phyloP scores from a whole-genome alignment of 495 filamentous ascomycete species.

The Hypoxylon subgilvum region DNA sequence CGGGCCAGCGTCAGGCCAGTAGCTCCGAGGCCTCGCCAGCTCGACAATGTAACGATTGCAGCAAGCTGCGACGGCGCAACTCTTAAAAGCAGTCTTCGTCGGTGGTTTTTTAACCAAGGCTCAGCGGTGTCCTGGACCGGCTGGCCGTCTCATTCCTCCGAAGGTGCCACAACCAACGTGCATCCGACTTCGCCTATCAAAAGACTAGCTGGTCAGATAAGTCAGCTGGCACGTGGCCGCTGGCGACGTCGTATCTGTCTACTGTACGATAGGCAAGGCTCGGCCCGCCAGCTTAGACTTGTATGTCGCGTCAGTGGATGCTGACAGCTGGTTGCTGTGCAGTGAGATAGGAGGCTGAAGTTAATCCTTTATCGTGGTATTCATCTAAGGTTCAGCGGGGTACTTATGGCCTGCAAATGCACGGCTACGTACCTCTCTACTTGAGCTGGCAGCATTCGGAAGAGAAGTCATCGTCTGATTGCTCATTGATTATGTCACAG shows the following conservation, averaged over 20 bases:
- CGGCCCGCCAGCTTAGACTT: conserved; percentile 5
- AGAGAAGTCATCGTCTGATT: too few species aligned
- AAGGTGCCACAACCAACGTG: conserved; percentile 2
- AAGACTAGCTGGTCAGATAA: not conserved
- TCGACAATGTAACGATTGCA: too few species aligned
- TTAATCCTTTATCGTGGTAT: not conserved
- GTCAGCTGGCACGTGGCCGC: conserved; percentile 23
- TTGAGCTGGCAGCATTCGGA: too few species aligned
- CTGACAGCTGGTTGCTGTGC: not conserved
- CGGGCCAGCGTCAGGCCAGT: too few species aligned
- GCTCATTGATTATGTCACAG: too few species aligned
- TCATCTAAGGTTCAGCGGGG: conserved; percentile 6
- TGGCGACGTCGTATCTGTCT: conserved; percentile 19
- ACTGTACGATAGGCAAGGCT: conserved; percentile 27
- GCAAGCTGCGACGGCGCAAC: too few species aligned
- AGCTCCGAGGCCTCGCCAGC: too few species aligned
- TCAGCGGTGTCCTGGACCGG: too few species aligned
- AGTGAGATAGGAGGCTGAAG: not conserved
- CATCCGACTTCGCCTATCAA: conserved; percentile 3
- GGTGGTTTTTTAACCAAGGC: too few species aligned
- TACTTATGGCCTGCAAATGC: not conserved
- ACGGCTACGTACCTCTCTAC: too few species aligned
- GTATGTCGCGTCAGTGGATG: not conserved
- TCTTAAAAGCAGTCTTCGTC: too few species aligned
- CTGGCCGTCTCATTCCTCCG: not conserved